phyloP scores from a whole-genome alignment of 202 grass and related monocot genomes.

The Miscanthus sacchariflorus region DNA sequence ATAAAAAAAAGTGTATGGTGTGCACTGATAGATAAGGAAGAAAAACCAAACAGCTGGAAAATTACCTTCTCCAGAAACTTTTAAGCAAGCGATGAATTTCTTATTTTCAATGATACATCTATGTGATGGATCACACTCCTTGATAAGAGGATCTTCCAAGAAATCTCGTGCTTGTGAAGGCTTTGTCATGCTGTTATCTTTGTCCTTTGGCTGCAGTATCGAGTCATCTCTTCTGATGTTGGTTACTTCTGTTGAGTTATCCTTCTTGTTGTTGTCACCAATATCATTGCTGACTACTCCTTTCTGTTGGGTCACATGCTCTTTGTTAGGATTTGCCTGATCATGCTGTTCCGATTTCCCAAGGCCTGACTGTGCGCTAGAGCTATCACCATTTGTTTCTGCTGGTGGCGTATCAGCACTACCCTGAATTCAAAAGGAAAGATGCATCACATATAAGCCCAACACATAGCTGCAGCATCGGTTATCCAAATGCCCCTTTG shows the following conservation, averaged over 20 bases:
- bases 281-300: constrained; percentile 27
- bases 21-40: constrained; percentile 8
- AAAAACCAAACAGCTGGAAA: constrained; percentile 18
- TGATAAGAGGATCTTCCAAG: constrained; percentile 51
- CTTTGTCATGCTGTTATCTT: constrained; percentile 19
- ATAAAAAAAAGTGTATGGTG: not conserved
- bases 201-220: constrained; percentile 21
- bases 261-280: constrained; percentile 44
- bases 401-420: not conserved
- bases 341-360: constrained; percentile 29
- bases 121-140: constrained; percentile 78
- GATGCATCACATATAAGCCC: not conserved
- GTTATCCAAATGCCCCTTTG: not conserved
- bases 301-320: not conserved
- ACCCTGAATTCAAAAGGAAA: constrained; percentile 46
- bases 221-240: constrained; percentile 40
- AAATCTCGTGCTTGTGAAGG: constrained; percentile 31
- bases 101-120: constrained; percentile 72
- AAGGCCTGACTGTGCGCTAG: constrained; percentile 24
- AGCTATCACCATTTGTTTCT: constrained; percentile 17
- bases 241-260: constrained; percentile 43
- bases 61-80: constrained; percentile 89
- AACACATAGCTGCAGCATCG: not conserved
- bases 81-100: constrained; percentile 85
- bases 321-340: constrained; percentile 38